Base-by-base conservation (phyloP, 1,284 basidiomycete species). In the Coriolopsis trogii region DNA sequence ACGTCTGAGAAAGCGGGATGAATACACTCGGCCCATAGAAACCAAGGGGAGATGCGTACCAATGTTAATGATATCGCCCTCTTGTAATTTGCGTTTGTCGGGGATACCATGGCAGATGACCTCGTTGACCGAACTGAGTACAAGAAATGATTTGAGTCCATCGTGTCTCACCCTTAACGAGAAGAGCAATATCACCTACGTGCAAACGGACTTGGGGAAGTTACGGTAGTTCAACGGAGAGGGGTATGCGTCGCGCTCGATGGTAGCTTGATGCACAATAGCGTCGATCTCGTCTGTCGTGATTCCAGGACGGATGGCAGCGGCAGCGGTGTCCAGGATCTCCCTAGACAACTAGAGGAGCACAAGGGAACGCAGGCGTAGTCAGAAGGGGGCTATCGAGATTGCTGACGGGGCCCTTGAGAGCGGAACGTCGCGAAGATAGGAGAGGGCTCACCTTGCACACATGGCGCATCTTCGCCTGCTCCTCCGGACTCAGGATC, bases 31-130 rank as follows among this genome's bases (percentile, higher is more conserved):
- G 18, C 49, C 61, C 33, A 64, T 58, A 44, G 47, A 30, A 28
- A 51, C 44, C 36, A 33, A 56, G 31, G 21, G 31, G n/a, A 34
- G 6, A 16, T 7, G 49, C 72, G 56, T 63, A 91, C 86, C 96
- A 41, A 96, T 83, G 70, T 97, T 97, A 68, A 97, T 76, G 62
- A 98, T 98, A 70, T 98, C 95, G 23, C 95, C 95, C 61, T 96
- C 90, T 63, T 81, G 79, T 46, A 97, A 72, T 60, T 88, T 91
- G 50, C 94, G 78, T 62, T 90, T 80, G 73, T 97, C 95, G 37
- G 95, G 95, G 59, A 98, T 97, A 49, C 93, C 93, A 70, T 99
- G 97, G 70, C 97, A 99, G 64, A 99, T 96, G 50, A 87, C 89
- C 71, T 99, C 97, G 72, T 99, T 99, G 36, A 99, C 76, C 24